A percentile compares a stretch with the other conserved stretches of the same genome.
Conservation (phyloP, 129 eudicot species). For the Centaurea solstitialis region DNA sequence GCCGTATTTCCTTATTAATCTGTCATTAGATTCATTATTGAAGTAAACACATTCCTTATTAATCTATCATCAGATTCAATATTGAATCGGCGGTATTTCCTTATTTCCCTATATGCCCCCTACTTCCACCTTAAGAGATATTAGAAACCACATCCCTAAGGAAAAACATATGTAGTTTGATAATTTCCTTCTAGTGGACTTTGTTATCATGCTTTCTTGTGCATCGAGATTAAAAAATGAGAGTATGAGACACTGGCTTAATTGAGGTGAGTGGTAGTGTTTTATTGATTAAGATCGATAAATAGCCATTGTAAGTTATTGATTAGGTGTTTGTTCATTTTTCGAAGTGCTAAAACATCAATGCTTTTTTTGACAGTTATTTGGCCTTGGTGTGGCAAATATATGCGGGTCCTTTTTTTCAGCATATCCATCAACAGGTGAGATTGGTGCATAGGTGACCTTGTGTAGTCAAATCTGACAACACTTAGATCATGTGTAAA, state of each 20-base stretch:
- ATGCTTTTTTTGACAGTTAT: conserved; percentile 55
- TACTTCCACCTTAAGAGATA: not conserved
- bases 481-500: not conserved
- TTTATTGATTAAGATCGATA: not conserved
- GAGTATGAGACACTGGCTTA: not conserved
- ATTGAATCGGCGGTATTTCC: not conserved
- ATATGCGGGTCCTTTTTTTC: conserved; percentile 82
- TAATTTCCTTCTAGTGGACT: not conserved
- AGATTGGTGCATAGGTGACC: conserved; percentile 19
- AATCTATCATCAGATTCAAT: not conserved
- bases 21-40: not conserved
- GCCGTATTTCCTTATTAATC: not conserved
- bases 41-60: not conserved
- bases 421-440: conserved; percentile 88
- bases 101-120: not conserved
- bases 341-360: conserved; percentile 4
- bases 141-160: not conserved
- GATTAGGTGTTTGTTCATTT: not conserved
- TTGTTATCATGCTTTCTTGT: conserved; percentile 1
- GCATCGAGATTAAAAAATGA: not conserved
- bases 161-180: not conserved
- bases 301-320: not conserved
- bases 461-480: conserved; percentile 12
- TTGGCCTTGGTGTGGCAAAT: conserved; percentile 98
- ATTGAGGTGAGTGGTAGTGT: not conserved